Base-by-base conservation (phyloP, 2,329 filamentous ascomycete genomes). In the Epichloe sp. region DNA sequence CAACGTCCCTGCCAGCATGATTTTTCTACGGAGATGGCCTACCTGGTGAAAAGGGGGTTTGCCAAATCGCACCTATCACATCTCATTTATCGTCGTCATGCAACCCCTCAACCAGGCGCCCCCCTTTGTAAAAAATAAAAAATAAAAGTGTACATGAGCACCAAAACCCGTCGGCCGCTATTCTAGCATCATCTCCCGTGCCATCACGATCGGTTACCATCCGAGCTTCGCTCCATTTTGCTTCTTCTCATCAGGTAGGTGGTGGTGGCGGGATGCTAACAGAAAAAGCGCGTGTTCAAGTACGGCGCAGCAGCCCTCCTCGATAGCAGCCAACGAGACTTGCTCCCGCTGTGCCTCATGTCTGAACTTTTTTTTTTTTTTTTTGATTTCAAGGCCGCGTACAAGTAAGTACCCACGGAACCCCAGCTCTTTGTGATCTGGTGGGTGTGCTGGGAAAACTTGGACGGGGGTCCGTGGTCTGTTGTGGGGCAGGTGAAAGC, bases 131-230 rank as follows among this genome's bases (percentile, higher is more conserved):
- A 26, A 14, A 19, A 19, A 19, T 2, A 19, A 19, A 19, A 19
- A 19, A 19, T 2, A 19, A 14, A 17, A 14, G 34, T 21, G 21
- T 23, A 23, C 21, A 23, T 12, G 23, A 17, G 34, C 35, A 41
- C 11, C 37, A 2, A 48, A n/a, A 34, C 23, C 31, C 31, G 35
- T 44, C 40, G 26, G 46, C 19, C 23, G 19, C 43, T 19, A 36
- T 15, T 35, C 34, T 26, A 4, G 15, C 23, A 35, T 37, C 15
- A 36, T 34, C 42, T 37, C 42, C n/a, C 15, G 48, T 38, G 7
- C 15, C 14, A 51, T 51, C 49, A 44, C 49, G 49, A 51, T 51
- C 42, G 49, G 49, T 42, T 42, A 26, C 6, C 10, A 46, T 42
- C 49, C 42, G 49, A 46, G 34, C 31, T n/a, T n/a, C 19, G 15